Evolutionary conservation across 352 stramenopile genomes (phyloP), one percentile per base, ranked within the genome.

Genomic region (Salisapilia sapeloensis): DNA sequence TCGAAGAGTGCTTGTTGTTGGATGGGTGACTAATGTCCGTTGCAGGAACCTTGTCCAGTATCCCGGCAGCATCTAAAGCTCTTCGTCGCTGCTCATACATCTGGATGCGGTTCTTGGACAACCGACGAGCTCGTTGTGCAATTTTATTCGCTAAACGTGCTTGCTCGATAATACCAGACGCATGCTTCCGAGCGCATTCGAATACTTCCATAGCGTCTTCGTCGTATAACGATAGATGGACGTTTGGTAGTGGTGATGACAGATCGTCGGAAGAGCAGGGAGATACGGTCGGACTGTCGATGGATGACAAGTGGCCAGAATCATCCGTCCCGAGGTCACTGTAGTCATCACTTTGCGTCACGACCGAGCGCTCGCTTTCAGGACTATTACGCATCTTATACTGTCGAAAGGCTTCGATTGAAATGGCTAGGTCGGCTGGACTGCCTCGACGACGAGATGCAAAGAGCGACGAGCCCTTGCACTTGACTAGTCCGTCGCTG

Each of bases 401-500:
- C 25, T 75, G 46, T 3, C 67, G 62, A 38, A 82, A 84, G n/a
- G 65, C 62, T 19, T 79, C 60, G 24, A 79, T 69, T 13, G 63
- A 86, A 38, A 81, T 85, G 11, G 65, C 67, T 13, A 83, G 35
- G 37, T 80, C 67, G 7, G 63, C 70, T 2, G 65, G 71, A 14
- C 64, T 83, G 5, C 66, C 71, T 32, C 71, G 61, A 20, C 66
- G 66, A 26, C 74, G 78, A 24, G 59, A 42, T 11, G 46, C 43
- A 32, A 86, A 86, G 3, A 82, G 44, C 10, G 62, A 52, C 19
- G 14, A 16, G 17, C 56, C 67, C 21, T 74, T 72, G 19, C 60
- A 56, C 60, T 74, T 76, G 23, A 82, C 62, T 24, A 81, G 71
- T 0, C 71, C 71, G 24, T 83, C 67, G 27, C 71, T 86, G 28